Conservation (phyloP, 768 basidiomycete genomes). For the Hygrophorus pudorinus region DNA sequence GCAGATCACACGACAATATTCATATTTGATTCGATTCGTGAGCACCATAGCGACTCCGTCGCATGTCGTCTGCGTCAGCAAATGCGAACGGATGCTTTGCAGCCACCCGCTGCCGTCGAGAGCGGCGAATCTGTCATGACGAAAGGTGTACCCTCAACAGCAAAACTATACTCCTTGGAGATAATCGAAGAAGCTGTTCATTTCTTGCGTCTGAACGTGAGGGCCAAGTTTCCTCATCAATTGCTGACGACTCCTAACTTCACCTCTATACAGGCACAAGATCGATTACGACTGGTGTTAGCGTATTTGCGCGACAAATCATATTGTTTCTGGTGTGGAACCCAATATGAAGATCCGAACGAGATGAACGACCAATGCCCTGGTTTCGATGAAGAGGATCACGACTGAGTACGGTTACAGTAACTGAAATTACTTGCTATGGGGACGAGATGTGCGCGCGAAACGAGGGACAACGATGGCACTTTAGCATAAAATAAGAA, state of each 20-base stretch:
- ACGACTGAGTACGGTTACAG: conserved; percentile 41
- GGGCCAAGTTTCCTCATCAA: too few relatives aligned
- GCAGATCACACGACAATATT: conserved; percentile 24
- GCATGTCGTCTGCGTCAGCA: conserved; percentile 54
- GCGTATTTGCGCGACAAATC: conserved; percentile 61
- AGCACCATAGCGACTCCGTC: conserved; percentile 21
- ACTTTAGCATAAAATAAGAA: neutral
- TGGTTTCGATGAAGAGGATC: conserved; percentile 65
- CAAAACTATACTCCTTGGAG: conserved; percentile 38
- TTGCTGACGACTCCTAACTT: neutral
- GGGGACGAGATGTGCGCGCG: neutral
- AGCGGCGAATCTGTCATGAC: conserved; percentile 15
- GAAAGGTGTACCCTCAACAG: conserved; percentile 15
- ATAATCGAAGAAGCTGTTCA: conserved; percentile 56
- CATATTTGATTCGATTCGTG: conserved; percentile 6
- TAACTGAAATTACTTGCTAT: conserved; percentile 1
- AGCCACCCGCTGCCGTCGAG: conserved; percentile 35
- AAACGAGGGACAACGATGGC: neutral
- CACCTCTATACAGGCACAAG: conserved; percentile 43
- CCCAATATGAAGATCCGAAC: conserved; percentile 51
- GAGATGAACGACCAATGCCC: conserved; percentile 64
- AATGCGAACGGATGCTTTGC: conserved; percentile 68
- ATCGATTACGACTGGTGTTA: conserved; percentile 58
- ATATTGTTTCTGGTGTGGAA: conserved; percentile 89
- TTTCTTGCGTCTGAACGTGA: conserved; percentile 58